Evolutionary conservation across 306 rosid species (phyloP).

Genomic region (Styphnolobium japonicum): DNA sequence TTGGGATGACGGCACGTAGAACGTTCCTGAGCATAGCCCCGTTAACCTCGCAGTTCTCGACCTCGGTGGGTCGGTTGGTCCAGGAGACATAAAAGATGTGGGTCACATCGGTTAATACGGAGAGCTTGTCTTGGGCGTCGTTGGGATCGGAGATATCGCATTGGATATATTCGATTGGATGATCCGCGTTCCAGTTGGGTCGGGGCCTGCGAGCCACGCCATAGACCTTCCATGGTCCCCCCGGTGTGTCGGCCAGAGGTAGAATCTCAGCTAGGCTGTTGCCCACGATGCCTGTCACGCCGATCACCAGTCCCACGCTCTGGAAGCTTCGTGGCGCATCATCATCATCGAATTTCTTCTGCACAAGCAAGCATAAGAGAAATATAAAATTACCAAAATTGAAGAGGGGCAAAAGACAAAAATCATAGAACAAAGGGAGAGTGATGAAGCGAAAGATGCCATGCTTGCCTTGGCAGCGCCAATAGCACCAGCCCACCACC

Average conservation of each 20-base stretch:
- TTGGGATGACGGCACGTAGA: conserved; percentile 40
- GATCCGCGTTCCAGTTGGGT: conserved; percentile 56
- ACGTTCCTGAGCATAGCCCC: conserved; percentile 58
- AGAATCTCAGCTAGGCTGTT: conserved; percentile 62
- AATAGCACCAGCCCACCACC: conserved; percentile 50
- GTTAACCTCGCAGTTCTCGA: conserved; percentile 49
- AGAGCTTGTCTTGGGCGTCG: conserved; percentile 54
- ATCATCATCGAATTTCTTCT: conserved; percentile 1
- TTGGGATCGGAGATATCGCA: conserved; percentile 47
- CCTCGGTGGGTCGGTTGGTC: conserved; percentile 51
- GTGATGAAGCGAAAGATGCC: no score
- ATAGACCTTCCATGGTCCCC: conserved; percentile 77
- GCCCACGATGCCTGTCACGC: conserved; percentile 54
- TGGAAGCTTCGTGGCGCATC: conserved; percentile 12
- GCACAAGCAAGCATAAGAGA: neutral
- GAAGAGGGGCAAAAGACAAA: neutral
- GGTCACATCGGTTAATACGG: conserved; percentile 51
- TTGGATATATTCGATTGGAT: conserved; percentile 57
- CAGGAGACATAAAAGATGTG: conserved; percentile 67
- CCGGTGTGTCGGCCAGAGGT: conserved; percentile 58
- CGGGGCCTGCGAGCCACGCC: conserved; percentile 68
- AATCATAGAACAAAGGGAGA: neutral
- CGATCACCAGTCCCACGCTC: conserved; percentile 42
- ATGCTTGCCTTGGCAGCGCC: conserved; percentile 46
- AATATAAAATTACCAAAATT: neutral